Conservation (phyloP, 495 filamentous ascomycete genomes). For the Neurospora sp. region DNA sequence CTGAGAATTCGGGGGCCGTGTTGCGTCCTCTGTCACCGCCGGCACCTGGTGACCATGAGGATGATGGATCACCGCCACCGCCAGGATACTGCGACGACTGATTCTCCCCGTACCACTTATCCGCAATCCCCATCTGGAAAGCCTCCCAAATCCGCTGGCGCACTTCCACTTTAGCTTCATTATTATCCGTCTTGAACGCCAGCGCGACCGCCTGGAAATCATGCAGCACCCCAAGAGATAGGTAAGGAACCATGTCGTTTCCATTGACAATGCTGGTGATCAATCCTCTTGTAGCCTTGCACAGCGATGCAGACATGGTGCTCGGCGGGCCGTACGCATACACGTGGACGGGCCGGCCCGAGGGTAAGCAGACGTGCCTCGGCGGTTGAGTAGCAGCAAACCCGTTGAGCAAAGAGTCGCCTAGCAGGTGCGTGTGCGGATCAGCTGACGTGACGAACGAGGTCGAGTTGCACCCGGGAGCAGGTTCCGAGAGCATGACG, state of each 20-base stretch:
- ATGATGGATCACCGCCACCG: not conserved
- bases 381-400: conserved; percentile 7
- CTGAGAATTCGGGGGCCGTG: conserved; percentile 14
- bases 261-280: conserved; percentile 68
- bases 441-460: conserved; percentile 38
- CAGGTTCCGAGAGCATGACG: conserved; percentile 60
- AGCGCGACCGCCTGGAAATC: conserved; percentile 63
- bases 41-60: not conserved
- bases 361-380: conserved; percentile 42
- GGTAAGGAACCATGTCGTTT: conserved; percentile 60
- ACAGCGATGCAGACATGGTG: conserved; percentile 61
- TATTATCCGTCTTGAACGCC: conserved; percentile 61
- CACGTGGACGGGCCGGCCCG: conserved; percentile 62
- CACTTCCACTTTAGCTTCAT: conserved; percentile 54
- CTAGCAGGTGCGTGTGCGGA: conserved; percentile 33
- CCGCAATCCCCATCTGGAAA: conserved; percentile 36
- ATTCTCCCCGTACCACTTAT: conserved; percentile 33
- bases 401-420: conserved; percentile 3
- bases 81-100: conserved; percentile 1
- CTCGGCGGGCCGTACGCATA: conserved; percentile 72
- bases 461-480: conserved; percentile 17
- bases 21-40: not conserved
- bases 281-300: conserved; percentile 60
- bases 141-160: conserved; percentile 54
- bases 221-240: conserved; percentile 65